phyloP scores from a whole-genome alignment of 306 rosid genomes.

The Gleditsia sinensis region DNA sequence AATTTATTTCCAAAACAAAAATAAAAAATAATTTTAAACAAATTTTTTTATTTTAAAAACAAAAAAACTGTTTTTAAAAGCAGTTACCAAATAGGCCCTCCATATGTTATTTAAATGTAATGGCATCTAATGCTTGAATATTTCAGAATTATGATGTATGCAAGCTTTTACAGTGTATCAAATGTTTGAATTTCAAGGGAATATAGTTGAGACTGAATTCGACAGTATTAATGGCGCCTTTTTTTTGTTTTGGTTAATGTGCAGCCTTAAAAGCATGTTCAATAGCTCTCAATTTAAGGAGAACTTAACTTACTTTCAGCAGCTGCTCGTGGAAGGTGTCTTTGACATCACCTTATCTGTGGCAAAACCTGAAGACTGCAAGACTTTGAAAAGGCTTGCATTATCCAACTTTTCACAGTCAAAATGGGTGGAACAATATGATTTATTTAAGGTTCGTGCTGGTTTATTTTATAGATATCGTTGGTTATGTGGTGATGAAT shows the following conservation, averaged over 20 bases:
- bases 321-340: conserved; percentile 79
- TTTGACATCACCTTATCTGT: conserved; percentile 63
- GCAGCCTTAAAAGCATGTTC: conserved; percentile 82
- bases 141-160: not conserved
- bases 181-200: conserved; percentile 1
- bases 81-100: too few relatives aligned
- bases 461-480: conserved; percentile 20
- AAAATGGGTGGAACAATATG: conserved; percentile 82
- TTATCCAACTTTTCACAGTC: conserved; percentile 58
- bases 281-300: conserved; percentile 78
- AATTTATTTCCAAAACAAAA: too few relatives aligned
- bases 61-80: too few relatives aligned
- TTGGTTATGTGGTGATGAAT: conserved; percentile 8
- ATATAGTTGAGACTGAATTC: conserved; percentile 10
- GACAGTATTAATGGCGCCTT: conserved; percentile 22
- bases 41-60: too few relatives aligned
- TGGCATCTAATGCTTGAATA: conserved; percentile 15
- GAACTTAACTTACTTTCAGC: conserved; percentile 75
- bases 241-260: conserved; percentile 35
- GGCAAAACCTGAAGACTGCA: conserved; percentile 73
- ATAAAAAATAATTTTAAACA: too few relatives aligned
- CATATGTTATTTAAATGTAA: not conserved
- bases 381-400: conserved; percentile 71
- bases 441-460: conserved; percentile 71
- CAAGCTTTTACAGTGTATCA: not conserved